Conservation (phyloP, 192 early-diverging fungal species). For the Backusella morwellensis region DNA sequence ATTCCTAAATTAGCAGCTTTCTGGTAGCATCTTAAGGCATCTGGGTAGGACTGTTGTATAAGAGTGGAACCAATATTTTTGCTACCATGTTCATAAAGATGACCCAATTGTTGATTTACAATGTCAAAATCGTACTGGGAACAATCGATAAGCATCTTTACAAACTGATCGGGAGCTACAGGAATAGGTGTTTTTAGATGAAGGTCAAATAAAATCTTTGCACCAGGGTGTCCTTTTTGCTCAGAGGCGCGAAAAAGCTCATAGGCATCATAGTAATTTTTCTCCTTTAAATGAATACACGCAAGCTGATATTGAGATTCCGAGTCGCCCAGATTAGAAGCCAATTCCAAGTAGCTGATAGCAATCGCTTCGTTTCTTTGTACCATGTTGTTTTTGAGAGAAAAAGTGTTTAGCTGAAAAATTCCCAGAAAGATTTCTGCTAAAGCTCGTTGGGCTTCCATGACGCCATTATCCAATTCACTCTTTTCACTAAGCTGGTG, state of each 20-base stretch:
- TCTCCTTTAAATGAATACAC: background rate
- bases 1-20: background rate
- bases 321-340: background rate
- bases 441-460: background rate
- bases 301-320: background rate
- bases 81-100: background rate
- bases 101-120: background rate
- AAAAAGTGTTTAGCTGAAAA: background rate
- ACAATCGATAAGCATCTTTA: background rate
- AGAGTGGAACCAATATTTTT: background rate
- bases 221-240: background rate
- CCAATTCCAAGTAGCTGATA: background rate
- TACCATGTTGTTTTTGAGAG: background rate
- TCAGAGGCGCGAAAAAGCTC: background rate
- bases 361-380: background rate
- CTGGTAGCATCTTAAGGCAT: background rate
- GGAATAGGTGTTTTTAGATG: background rate
- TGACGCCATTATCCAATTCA: no score
- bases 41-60: background rate
- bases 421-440: background rate
- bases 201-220: background rate
- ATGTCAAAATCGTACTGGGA: background rate
- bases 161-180: background rate
- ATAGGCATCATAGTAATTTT: background rate
- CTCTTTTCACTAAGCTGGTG: background rate